phyloP scores from a whole-genome alignment of 2,329 filamentous ascomycete species.

The Penicillium sp. region DNA sequence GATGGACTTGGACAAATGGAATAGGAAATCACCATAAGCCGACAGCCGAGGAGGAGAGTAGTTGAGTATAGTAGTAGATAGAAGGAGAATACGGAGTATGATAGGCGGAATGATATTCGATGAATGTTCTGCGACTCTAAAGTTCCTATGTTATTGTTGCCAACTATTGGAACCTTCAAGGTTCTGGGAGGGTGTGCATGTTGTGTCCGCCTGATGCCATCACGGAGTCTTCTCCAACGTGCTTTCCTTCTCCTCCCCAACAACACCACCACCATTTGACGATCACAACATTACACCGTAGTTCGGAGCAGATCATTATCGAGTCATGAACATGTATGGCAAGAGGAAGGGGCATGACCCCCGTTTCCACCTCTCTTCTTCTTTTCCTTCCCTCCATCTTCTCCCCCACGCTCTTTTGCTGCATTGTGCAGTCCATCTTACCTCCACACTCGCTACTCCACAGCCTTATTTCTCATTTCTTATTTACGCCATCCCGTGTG shows the following conservation, averaged over 20 bases:
- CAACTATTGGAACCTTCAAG: not conserved
- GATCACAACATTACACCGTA: not conserved
- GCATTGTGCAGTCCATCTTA: not conserved
- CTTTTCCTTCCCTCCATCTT: constrained; percentile 1
- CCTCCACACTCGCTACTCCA: constrained; percentile 15
- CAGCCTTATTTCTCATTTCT: constrained; percentile 11
- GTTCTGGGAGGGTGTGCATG: not conserved
- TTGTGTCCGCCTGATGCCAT: constrained; percentile 23
- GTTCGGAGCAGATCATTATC: too few species aligned
- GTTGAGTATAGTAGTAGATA: not conserved
- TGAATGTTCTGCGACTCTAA: not conserved
- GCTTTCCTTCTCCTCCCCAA: constrained; percentile 14
- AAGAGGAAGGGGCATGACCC: not conserved
- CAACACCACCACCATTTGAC: not conserved
- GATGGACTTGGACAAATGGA: not conserved
- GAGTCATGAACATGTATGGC: not conserved
- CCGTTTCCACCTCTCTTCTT: not conserved
- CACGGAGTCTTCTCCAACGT: constrained; percentile 11
- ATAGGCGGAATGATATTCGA: not conserved
- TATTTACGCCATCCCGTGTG: constrained; percentile 24
- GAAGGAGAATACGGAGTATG: not conserved
- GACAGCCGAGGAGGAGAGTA: constrained; percentile 4
- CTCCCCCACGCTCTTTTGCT: constrained; percentile 1
- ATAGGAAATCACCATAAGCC: not conserved
- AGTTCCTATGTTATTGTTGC: not conserved